Base-by-base conservation (phyloP, 176 grass and related monocot species). In the Saccharum spontaneum region DNA sequence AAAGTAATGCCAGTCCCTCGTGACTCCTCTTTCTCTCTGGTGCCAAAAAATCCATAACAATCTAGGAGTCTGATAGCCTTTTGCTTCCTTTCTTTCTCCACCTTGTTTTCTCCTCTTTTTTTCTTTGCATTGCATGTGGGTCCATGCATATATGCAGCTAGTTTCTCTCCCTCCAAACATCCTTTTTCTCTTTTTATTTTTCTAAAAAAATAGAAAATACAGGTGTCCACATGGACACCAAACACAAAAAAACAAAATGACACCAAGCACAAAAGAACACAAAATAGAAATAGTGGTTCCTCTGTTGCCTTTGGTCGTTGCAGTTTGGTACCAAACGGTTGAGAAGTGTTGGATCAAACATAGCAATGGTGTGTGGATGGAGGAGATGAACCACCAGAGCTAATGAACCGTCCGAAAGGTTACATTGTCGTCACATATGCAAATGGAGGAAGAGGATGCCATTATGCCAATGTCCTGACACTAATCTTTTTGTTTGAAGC, bases 341-440 rank as follows among this genome's bases (percentile, higher is more conserved):
- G 77, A 80, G 77, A 79, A 73, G 79, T 69, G 73, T 24, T 77
- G 48, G 60, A 46, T 63, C 59, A 28, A 60, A 73, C 15, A 78
- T 57, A 78, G 74, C 7, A 55, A 52, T 54, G 50, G 67, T 31
- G 33, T 61, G 3, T 31, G 18, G 57, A 0, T 24, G 40, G 33
- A 39, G 85, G 52, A 77, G 89, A 87, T 81, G 89, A 87, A 81
- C 85, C 43, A 91, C 89, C 70, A 71, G 63, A 84, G 4, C 81
- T 81, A 75, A 67, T 22, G 17, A 34, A 17, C 67, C 12, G 4
- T 34, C 44, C 70, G 76, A 67, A 86, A 62, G 10, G 18, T 65
- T 11, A 13, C 20, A 33, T 63, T 90, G 43, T 83, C 79, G 54
- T 11, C 66, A 46, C 28, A 20, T 65, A 66, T 64, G 64, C 33